Conservation (phyloP, 2,329 filamentous ascomycete species). For the Exophiala lecanii-corni region DNA sequence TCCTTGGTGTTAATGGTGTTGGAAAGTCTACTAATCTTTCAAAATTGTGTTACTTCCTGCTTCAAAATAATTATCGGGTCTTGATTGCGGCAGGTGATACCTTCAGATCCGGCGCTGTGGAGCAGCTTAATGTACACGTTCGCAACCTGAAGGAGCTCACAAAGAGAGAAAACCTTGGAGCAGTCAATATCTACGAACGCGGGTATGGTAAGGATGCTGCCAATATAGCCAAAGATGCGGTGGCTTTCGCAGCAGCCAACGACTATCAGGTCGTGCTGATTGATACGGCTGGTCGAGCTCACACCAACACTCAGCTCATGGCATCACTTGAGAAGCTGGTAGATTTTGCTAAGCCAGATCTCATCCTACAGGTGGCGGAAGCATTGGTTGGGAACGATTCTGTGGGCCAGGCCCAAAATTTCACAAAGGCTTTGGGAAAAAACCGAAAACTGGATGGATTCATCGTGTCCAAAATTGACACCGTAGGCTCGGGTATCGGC, state of each 20-base stretch:
- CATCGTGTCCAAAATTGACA: slow-evolving; percentile 98
- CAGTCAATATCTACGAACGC: slow-evolving; percentile 90
- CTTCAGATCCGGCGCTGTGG: slow-evolving; percentile 93
- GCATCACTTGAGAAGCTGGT: slow-evolving; percentile 95
- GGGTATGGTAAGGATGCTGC: slow-evolving; percentile 98
- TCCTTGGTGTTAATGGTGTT: slow-evolving; percentile 96
- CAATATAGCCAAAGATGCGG: slow-evolving; percentile 88
- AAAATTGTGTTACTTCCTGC: slow-evolving; percentile 95
- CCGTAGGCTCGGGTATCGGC: slow-evolving; percentile 97
- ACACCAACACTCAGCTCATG: slow-evolving; percentile 96
- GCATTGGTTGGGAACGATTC: slow-evolving; percentile 93
- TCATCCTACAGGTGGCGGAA: slow-evolving; percentile 95
- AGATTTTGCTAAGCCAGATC: slow-evolving; percentile 91
- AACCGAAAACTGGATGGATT: slow-evolving; percentile 84
- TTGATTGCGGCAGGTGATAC: slow-evolving; percentile 93
- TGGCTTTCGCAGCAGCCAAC: slow-evolving; percentile 69
- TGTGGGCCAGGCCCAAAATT: slow-evolving; percentile 92
- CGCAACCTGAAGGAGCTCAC: slow-evolving; percentile 87
- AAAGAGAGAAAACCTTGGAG: slow-evolving; percentile 70
- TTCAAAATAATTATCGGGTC: slow-evolving; percentile 95
- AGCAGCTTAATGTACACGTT: slow-evolving; percentile 93
- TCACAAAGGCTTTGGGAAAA: slow-evolving; percentile 85
- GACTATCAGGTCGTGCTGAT: slow-evolving; percentile 92
- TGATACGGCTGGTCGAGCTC: slow-evolving; percentile 87
- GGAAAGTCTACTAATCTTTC: slow-evolving; percentile 97